These are phyloP conservation scores for Gymnopilus dilepis DNA, from an alignment of 768 basidiomycete species.

Conservation along the genomic window DNA sequence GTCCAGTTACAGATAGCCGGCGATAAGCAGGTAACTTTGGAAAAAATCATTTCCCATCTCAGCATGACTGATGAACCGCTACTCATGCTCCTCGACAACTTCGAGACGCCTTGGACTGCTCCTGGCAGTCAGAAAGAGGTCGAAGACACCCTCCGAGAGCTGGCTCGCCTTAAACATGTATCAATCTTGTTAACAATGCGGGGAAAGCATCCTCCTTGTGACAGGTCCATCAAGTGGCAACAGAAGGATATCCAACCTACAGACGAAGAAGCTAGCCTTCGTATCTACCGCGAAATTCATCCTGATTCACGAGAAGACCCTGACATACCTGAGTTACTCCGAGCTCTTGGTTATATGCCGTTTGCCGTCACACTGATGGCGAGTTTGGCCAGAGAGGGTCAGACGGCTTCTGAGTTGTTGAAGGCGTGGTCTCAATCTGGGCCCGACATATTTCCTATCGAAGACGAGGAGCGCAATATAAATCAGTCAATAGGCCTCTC, in stretches of 20 bases:
- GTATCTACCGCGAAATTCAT: conserved; percentile 26
- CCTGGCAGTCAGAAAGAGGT: conserved; percentile 24
- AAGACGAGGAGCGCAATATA: conserved; percentile 16
- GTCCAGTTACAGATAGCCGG: conserved; percentile 25
- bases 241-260: no score
- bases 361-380: conserved; percentile 41
- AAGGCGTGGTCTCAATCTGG: no score
- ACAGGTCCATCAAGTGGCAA: conserved; percentile 29
- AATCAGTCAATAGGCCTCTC: no score
- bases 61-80: conserved; percentile 24
- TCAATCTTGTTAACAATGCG: conserved; percentile 41
- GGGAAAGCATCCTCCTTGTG: conserved; percentile 29
- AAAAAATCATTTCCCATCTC: conserved; percentile 26
- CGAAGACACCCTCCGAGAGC: conserved; percentile 28
- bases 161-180: conserved; percentile 31
- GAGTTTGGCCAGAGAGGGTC: conserved; percentile 11
- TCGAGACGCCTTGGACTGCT: conserved; percentile 44
- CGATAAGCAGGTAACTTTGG: conserved; percentile 23
- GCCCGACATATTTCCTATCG: no score
- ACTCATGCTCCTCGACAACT: conserved; percentile 43
- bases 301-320: conserved; percentile 22
- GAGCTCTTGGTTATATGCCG: conserved; percentile 36
- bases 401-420: conserved; percentile 12
- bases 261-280: conserved; percentile 17
- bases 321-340: conserved; percentile 24